A percentile compares a stretch with the other conserved stretches of the same genome.
Conservation (phyloP, 1,139 yeast genomes). For the Trichomonascaceae sp. region DNA sequence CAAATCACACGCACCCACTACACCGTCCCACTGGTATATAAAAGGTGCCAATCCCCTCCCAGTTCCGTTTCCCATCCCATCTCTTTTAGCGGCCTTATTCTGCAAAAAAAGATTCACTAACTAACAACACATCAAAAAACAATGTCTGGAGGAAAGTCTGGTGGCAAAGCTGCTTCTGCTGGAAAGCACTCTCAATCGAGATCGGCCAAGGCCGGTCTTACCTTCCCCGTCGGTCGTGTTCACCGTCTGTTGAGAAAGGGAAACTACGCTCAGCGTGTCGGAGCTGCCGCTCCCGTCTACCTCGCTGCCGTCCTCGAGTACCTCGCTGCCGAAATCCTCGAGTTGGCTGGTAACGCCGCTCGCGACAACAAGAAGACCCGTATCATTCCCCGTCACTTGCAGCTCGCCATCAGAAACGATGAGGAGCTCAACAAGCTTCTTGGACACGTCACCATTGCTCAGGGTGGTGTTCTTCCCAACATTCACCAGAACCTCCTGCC, state of each 20-base stretch:
- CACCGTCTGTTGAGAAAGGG: conserved; percentile 96
- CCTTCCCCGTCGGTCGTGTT: conserved; percentile 99
- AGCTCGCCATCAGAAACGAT: conserved; percentile 96
- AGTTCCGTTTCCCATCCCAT: conserved; percentile 11
- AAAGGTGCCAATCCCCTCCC: conserved; percentile 3
- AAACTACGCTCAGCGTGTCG: conserved; percentile 97
- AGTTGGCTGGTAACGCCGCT: conserved; percentile 98
- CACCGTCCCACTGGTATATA: not conserved
- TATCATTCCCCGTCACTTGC: conserved; percentile 97
- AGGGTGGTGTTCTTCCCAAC: conserved; percentile 98
- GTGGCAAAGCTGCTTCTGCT: conserved; percentile 84
- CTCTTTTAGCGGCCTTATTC: conserved; percentile 10
- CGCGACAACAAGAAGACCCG: conserved; percentile 97
- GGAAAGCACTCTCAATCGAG: conserved; percentile 95
- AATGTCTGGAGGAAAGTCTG: conserved; percentile 96
- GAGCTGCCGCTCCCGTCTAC: conserved; percentile 97
- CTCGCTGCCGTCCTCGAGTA: conserved; percentile 93
- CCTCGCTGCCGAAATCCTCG: conserved; percentile 92
- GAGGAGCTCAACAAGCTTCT: conserved; percentile 88
- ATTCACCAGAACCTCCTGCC: conserved; percentile 88
- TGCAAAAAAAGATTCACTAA: conserved; percentile 16
- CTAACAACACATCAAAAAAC: conserved; percentile 12
- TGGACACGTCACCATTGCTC: conserved; percentile 91
- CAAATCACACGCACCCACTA: not conserved
- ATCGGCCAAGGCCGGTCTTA: conserved; percentile 96